phyloP scores from a whole-genome alignment of 129 eudicot genomes.

The Oenanthe sinensis region DNA sequence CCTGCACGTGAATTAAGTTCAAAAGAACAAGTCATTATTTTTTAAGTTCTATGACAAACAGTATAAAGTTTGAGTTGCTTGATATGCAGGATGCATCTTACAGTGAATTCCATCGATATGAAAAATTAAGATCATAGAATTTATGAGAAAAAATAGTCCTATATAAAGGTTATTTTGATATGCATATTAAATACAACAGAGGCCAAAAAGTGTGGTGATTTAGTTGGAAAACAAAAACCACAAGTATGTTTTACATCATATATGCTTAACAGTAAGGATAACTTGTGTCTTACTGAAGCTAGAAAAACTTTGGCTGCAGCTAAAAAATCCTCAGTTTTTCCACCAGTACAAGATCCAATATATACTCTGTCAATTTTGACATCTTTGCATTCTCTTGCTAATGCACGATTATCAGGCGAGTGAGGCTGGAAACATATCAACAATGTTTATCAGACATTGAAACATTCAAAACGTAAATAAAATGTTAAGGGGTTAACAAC shows the following conservation, averaged over 20 bases:
- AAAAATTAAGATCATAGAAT: background rate
- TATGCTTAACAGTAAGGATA: background rate
- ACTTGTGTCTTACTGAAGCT: constrained; percentile 55
- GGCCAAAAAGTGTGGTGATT: background rate
- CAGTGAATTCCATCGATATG: background rate
- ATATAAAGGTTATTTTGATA: background rate
- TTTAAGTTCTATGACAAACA: background rate
- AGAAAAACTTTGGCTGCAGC: constrained; percentile 94
- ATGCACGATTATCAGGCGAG: constrained; percentile 96
- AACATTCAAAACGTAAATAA: background rate
- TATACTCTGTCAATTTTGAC: constrained; percentile 95
- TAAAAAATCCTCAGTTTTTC: constrained; percentile 89
- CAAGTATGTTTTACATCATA: background rate
- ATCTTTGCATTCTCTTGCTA: constrained; percentile 94
- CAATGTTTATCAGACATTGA: background rate
- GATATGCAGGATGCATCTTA: background rate
- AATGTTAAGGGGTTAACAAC: background rate
- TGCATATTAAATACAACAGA: background rate
- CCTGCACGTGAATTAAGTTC: constrained; percentile 36
- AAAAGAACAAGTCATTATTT: background rate
- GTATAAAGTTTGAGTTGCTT: background rate
- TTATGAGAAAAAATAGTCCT: background rate
- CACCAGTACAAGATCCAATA: constrained; percentile 99
- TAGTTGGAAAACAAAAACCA: background rate
- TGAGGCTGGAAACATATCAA: constrained; percentile 52